Evolutionary conservation across 2,329 filamentous ascomycete species (phyloP).

Genomic region (Phialocephala sp.): DNA sequence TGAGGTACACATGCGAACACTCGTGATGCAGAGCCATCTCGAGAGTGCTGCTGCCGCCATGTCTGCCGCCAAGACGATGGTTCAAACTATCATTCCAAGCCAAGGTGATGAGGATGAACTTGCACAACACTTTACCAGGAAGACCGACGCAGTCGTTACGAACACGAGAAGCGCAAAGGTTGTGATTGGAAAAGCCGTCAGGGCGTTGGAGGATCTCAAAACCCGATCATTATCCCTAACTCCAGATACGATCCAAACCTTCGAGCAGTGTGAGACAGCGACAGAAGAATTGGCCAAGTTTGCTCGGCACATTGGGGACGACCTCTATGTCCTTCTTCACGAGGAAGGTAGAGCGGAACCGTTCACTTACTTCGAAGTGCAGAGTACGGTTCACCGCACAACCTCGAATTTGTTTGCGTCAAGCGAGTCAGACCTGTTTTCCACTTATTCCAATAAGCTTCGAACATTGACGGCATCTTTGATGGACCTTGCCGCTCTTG

Average conservation of each 20-base stretch:
- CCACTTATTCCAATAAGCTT: slow-evolving; percentile 70
- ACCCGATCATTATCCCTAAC: slow-evolving; percentile 75
- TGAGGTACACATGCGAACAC: slow-evolving; percentile 76
- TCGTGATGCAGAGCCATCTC: slow-evolving; percentile 79
- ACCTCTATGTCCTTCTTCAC: slow-evolving; percentile 68
- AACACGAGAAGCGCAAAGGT: slow-evolving; percentile 86
- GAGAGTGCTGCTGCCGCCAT: slow-evolving; percentile 77
- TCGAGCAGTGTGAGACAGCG: slow-evolving; percentile 71
- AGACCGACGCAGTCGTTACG: slow-evolving; percentile 72
- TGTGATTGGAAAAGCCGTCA: slow-evolving; percentile 76
- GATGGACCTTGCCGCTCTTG: slow-evolving; percentile 72
- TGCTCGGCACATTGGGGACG: slow-evolving; percentile 67
- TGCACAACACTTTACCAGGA: slow-evolving; percentile 69
- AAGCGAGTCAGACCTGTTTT: slow-evolving; percentile 72
- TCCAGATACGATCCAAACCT: slow-evolving; percentile 68
- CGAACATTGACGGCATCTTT: slow-evolving; percentile 68
- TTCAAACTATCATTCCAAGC: slow-evolving; percentile 67
- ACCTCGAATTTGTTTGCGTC: slow-evolving; percentile 57
- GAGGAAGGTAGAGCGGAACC: slow-evolving; percentile 75
- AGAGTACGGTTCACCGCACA: slow-evolving; percentile 64
- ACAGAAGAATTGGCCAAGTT: slow-evolving; percentile 70
- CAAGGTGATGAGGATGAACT: slow-evolving; percentile 69
- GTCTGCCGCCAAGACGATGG: slow-evolving; percentile 65
- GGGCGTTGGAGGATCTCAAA: slow-evolving; percentile 78
- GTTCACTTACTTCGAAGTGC: slow-evolving; percentile 70